Evolutionary conservation across 202 grass and related monocot species (phyloP).

Genomic region (Bolboschoenoplectus hybrid): DNA sequence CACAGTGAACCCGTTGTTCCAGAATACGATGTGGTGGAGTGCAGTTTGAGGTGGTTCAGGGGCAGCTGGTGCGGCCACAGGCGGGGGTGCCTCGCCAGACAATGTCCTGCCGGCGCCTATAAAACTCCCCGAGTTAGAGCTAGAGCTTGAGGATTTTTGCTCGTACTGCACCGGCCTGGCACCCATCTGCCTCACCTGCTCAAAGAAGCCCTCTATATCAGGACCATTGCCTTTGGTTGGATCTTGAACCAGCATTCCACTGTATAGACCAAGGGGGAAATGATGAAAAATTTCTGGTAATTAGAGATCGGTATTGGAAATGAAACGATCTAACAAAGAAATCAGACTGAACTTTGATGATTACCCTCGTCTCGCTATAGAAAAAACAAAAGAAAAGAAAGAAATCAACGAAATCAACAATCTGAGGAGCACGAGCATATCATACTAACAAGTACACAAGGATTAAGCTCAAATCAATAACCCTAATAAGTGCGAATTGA

Average conservation of each 20-base stretch:
- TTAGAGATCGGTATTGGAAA: background rate
- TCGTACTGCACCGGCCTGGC: conserved; percentile 51
- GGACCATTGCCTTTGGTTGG: conserved; percentile 67
- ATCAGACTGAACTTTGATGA: background rate
- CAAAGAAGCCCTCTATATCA: conserved; percentile 73
- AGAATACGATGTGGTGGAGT: conserved; percentile 74
- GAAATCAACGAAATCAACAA: too few species aligned
- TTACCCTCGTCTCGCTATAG: too few species aligned
- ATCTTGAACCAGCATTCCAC: conserved; percentile 98
- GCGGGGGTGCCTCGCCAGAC: conserved; percentile 62
- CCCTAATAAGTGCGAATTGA: background rate
- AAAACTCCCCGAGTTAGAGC: conserved; percentile 76
- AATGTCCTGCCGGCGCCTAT: conserved; percentile 73
- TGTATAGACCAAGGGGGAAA: conserved; percentile 36
- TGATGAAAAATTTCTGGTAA: conserved; percentile 13
- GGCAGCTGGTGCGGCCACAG: conserved; percentile 30
- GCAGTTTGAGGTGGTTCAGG: conserved; percentile 47
- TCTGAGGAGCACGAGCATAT: too few species aligned
- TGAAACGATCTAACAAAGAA: background rate
- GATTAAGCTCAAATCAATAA: too few species aligned
- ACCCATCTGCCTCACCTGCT: conserved; percentile 79
- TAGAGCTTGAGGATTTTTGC: conserved; percentile 49
- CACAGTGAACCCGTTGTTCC: conserved; percentile 88
- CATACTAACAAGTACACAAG: too few species aligned
- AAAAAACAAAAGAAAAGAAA: background rate